A percentile compares a stretch with the other conserved stretches of the same genome.
phyloP scores from a whole-genome alignment of 73 alveolate species.

The Paramecium biaurelia region DNA sequence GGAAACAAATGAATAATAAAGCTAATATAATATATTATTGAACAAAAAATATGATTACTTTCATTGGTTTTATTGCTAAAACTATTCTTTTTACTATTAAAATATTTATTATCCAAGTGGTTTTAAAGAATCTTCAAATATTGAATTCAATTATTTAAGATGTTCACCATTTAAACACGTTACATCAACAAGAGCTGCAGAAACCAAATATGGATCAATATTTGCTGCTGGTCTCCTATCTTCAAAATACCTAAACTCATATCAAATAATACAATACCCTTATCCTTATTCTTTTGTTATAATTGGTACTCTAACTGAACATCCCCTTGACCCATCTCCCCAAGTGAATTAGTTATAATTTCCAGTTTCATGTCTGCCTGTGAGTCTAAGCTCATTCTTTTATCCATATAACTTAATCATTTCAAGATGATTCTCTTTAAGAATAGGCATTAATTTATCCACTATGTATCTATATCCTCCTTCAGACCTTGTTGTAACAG shows the following conservation, averaged over 20 bases:
- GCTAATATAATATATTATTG: neutral
- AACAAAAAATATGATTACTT: neutral
- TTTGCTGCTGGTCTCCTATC: conserved; percentile 95
- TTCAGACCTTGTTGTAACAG: conserved; percentile 76
- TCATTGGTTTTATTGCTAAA: neutral
- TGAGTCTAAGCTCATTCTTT: conserved; percentile 80
- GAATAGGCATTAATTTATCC: conserved; percentile 60
- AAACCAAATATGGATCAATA: conserved; percentile 87
- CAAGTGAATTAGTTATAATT: conserved; percentile 73
- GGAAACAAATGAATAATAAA: neutral
- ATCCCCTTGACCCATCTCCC: conserved; percentile 93
- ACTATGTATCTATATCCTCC: conserved; percentile 71
- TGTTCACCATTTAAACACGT: conserved; percentile 48
- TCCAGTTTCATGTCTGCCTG: conserved; percentile 87
- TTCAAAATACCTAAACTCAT: conserved; percentile 72
- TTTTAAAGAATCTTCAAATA: neutral
- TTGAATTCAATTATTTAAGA: neutral
- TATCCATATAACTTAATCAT: conserved; percentile 74
- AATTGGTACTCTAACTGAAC: conserved; percentile 91
- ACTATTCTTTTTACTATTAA: neutral
- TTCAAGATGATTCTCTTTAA: conserved; percentile 55
- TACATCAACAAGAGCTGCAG: conserved; percentile 74
- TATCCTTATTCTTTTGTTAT: conserved; percentile 68
- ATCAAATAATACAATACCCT: conserved; percentile 58
- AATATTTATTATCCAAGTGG: neutral